Base-by-base conservation (phyloP, 1,284 basidiomycete species). In the Mycosarcoma maydis region DNA sequence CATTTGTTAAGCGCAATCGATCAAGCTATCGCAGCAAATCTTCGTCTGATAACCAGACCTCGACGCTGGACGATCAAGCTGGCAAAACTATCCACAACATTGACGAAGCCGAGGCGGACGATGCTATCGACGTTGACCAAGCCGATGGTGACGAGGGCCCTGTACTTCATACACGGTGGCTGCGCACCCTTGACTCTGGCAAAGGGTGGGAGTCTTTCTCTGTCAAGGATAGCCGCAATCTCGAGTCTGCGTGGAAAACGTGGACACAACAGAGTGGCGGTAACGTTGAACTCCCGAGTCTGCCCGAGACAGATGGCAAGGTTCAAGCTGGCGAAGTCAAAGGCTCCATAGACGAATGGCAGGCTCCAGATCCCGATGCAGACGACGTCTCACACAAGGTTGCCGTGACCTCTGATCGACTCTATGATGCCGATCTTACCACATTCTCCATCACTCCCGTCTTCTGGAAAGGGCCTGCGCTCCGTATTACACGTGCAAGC, bases 401-500 rank as follows among this genome's bases (percentile, higher is more conserved):
- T 1, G 62, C 75, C n/a, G 71, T 75, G 2, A 65, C 55, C 8
- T 29, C 49, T 26, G 75, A 77, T 40, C 55, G 59, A 17, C 58
- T 77, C 16, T 77, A 64, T 32, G 75, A 77, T 47, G 75, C 75
- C 16, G 75, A 77, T 46, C 34, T 77, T 30, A 59, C 59, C 43
- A 45, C 51, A 32, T 55, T 54, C 23, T 26, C 54, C 34, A 62
- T 60, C 39, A 58, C 82, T 47, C 85, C 86, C 0, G 85, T 86
- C 22, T 86, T 86, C 73, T 87, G 86, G 86, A 82, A 82, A 23
- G 84, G 84, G 1, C 80, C 83, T 0, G 77, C 83, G 26, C 83
- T 86, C 17, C 83, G 83, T 1, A 85, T 87, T 14, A 75, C 83
- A 8, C 75, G 86, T 16, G 85, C 84, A 6, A 83, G 82, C 11